Percentiles rank a stretch among this genome's conserved stretches.
Conservation (phyloP, 2,329 filamentous ascomycete species). For the Ascochyta pisi region DNA sequence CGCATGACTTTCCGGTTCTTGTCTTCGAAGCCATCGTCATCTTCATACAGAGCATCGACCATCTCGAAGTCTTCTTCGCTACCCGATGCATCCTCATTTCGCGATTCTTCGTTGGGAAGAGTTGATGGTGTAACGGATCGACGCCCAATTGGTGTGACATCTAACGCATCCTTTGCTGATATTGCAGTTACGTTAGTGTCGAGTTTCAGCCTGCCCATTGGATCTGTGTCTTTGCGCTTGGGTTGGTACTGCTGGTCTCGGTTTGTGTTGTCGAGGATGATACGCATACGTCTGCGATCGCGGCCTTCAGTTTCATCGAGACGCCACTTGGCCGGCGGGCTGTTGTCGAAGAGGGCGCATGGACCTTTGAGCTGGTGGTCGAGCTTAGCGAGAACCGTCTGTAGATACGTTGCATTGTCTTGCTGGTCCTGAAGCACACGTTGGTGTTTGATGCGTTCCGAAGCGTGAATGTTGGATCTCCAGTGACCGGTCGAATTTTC, state of each 20-base stretch:
- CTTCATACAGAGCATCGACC: constrained; percentile 88
- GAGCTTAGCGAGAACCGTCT: constrained; percentile 77
- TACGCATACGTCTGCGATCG: constrained; percentile 89
- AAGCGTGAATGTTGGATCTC: constrained; percentile 94
- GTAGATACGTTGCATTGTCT: constrained; percentile 81
- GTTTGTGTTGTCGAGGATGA: constrained; percentile 75
- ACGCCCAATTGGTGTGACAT: constrained; percentile 36
- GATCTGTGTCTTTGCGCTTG: constrained; percentile 73
- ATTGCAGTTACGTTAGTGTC: constrained; percentile 52
- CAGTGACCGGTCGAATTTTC: constrained; percentile 87
- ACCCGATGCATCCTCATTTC: constrained; percentile 48
- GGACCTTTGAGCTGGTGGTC: constrained; percentile 79
- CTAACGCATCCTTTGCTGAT: constrained; percentile 38
- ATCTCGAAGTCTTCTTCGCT: constrained; percentile 94
- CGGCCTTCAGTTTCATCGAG: constrained; percentile 94
- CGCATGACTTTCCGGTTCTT: constrained; percentile 99
- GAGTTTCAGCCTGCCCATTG: constrained; percentile 55
- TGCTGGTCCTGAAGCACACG: constrained; percentile 90
- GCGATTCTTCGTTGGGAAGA: constrained; percentile 18
- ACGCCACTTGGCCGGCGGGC: constrained; percentile 77
- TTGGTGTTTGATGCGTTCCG: constrained; percentile 91
- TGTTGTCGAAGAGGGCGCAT: constrained; percentile 78
- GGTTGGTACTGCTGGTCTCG: constrained; percentile 80
- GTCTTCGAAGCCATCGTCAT: constrained; percentile 88
- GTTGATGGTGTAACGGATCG: constrained; percentile 32